Evolutionary conservation across 306 rosid genomes (phyloP).

Genomic region (Cotoneaster glaucophyllus): DNA sequence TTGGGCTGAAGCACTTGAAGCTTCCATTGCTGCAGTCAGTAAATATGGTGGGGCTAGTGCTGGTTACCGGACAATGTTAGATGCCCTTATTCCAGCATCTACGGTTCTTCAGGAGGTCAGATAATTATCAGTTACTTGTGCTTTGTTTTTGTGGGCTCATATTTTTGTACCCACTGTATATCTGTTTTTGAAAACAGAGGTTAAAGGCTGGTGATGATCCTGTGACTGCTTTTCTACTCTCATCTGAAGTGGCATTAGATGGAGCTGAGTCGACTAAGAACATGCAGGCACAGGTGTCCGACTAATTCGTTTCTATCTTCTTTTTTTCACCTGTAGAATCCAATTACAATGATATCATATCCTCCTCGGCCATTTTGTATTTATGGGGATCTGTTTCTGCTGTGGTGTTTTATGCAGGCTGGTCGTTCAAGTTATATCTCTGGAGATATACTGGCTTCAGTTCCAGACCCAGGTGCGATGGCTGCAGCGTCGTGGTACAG

Average conservation of each 20-base stretch:
- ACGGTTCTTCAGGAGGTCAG: conserved; percentile 65
- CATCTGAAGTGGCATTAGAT: conserved; percentile 71
- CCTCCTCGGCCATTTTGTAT: not conserved
- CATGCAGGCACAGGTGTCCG: conserved; percentile 79
- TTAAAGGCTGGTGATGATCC: conserved; percentile 66
- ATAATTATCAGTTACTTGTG: conserved; percentile 10
- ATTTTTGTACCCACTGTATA: conserved; percentile 8
- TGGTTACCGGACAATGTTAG: conserved; percentile 90
- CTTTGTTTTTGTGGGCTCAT: conserved; percentile 7
- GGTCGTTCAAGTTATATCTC: conserved; percentile 75
- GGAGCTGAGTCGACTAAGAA: conserved; percentile 86
- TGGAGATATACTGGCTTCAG: conserved; percentile 56
- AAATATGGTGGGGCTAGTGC: conserved; percentile 93
- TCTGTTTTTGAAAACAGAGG: conserved; percentile 41
- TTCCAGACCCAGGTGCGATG: conserved; percentile 98
- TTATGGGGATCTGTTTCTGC: conserved; percentile 17
- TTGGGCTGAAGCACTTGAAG: conserved; percentile 80
- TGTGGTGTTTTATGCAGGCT: conserved; percentile 46
- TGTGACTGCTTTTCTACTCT: conserved; percentile 59
- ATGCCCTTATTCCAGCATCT: conserved; percentile 87
- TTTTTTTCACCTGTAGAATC: not conserved
- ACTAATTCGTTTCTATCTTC: not conserved
- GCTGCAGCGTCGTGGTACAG: conserved; percentile 87
- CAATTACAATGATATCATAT: not conserved
- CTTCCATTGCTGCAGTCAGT: conserved; percentile 78